These are phyloP conservation scores for Maudiozyma bulderi DNA, from an alignment of 805 yeast species.

Conservation along the genomic window DNA sequence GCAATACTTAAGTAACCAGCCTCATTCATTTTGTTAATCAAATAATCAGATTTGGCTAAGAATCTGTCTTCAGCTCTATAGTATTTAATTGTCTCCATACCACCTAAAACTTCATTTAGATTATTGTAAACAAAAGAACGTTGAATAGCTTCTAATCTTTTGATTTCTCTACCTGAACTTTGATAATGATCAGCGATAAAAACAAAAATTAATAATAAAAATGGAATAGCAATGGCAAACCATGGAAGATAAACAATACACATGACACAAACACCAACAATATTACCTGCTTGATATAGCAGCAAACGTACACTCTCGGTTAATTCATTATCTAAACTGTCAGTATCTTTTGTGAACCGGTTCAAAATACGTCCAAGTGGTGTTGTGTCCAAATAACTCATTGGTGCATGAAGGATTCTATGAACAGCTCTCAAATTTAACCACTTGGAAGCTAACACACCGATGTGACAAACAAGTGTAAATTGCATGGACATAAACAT, in stretches of 20 bases:
- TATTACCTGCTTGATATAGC: slow-evolving; percentile 41
- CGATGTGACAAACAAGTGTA: slow-evolving; percentile 30
- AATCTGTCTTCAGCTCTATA: slow-evolving; percentile 33
- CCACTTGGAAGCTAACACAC: slow-evolving; percentile 40
- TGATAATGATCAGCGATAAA: slow-evolving; percentile 37
- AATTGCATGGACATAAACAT: slow-evolving; percentile 34
- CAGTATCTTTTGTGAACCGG: slow-evolving; percentile 82
- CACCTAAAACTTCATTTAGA: slow-evolving; percentile 41
- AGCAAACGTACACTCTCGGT: slow-evolving; percentile 59
- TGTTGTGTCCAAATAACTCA: slow-evolving; percentile 75
- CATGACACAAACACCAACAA: slow-evolving; percentile 57
- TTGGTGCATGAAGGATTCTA: slow-evolving; percentile 63
- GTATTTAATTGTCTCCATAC: slow-evolving; percentile 40
- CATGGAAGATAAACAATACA: slow-evolving; percentile 69
- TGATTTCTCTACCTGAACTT: slow-evolving; percentile 42
- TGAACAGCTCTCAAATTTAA: slow-evolving; percentile 55
- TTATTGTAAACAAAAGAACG: slow-evolving; percentile 44
- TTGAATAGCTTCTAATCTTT: slow-evolving; percentile 42
- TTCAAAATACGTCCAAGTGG: slow-evolving; percentile 83
- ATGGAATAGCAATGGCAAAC: slow-evolving; percentile 63
- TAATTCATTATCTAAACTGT: slow-evolving; percentile 71
- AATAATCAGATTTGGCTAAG: slow-evolving; percentile 35
- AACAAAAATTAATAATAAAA: slow-evolving; percentile 38
- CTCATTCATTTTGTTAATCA: slow-evolving; percentile 46
- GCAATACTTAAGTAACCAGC: slow-evolving; percentile 44